Evolutionary conservation across 495 filamentous ascomycete genomes (phyloP), one percentile per base, ranked within the genome.

Genomic region (Pseudevernia furfuracea): DNA sequence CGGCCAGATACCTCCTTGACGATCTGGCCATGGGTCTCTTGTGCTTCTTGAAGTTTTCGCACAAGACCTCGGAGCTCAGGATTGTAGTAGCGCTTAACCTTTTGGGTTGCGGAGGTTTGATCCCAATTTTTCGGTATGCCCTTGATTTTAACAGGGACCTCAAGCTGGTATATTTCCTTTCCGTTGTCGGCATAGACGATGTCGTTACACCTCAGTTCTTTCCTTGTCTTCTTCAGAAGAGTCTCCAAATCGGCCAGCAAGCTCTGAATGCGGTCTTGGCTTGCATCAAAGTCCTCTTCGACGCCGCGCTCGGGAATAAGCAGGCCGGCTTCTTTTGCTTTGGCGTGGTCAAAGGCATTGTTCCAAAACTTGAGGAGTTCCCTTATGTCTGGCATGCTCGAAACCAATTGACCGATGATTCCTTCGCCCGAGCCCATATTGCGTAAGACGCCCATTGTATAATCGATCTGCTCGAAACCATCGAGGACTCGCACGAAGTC

Each of bases 131-230:
- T 87, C 0, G 95, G 94, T 10, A 99, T 82, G 37, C 77, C 78
- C 72, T 92, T 96, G 72, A 92, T 81, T 52, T 91, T 87, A 68
- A 88, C 85, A 0, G 95, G 95, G 0, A 90, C 88, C 73, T 99
- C 95, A 4, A 99, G 83, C 73, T 97, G 91, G 72, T 96, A 99
- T 58, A 97, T 89, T 71, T 99, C 95, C 74, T 97, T 99, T 34
- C 95, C 95, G 41, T 91, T 89, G 71, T 97, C 90, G 36, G 85
- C 85, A 76, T 88, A 99, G 65, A 83, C 85, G 68, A 97, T 87
- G 3, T 89, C 85, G 41, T 73, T 81, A 11, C 82, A 87, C 0
- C 80, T 80, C 12, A 96, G 74, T 28, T 89, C 83, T 34, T 83
- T 80, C 61, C 88, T 85, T 49, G 85, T 84, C 69, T 84, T 81